phyloP scores from a whole-genome alignment of 2,329 filamentous ascomycete species.

The Ceratocystis eucalypticola region DNA sequence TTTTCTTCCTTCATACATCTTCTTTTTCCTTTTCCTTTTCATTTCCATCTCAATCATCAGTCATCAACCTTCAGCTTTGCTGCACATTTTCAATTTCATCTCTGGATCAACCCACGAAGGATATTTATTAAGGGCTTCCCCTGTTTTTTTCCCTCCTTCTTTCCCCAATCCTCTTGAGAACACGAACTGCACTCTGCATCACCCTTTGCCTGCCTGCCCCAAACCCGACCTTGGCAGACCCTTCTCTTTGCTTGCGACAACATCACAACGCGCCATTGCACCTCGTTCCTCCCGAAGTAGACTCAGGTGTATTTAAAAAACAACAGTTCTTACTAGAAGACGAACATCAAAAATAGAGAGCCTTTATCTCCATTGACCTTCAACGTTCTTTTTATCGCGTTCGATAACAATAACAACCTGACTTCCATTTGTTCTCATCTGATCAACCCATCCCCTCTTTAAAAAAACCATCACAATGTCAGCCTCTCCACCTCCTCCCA shows the following conservation, averaged over 20 bases:
- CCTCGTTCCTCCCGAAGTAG: conserved; percentile 14
- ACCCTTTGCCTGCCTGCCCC: not conserved
- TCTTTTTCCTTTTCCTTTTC: conserved; percentile 1
- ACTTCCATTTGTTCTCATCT: not conserved
- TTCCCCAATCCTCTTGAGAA: conserved; percentile 3
- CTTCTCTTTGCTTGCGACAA: conserved; percentile 2
- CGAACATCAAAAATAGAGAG: conserved; percentile 5
- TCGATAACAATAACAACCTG: not conserved
- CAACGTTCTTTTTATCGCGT: not conserved
- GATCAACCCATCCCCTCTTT: not conserved
- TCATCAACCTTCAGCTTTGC: not conserved
- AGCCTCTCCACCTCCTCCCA: conserved; percentile 51
- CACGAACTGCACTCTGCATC: conserved; percentile 13
- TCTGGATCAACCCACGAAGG: conserved; percentile 3
- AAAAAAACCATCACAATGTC: conserved; percentile 48
- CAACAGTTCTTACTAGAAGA: conserved; percentile 11
- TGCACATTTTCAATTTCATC: not conserved
- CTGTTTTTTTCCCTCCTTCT: not conserved
- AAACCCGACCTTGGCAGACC: conserved; percentile 1
- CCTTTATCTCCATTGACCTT: conserved; percentile 11
- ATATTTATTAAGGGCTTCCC: conserved; percentile 10
- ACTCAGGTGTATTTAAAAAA: conserved; percentile 16
- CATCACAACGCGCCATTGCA: conserved; percentile 16
- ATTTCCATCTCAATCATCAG: not conserved
- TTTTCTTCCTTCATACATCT: not conserved